Conservation (phyloP, 768 basidiomycete genomes). For the Russula earlei region DNA sequence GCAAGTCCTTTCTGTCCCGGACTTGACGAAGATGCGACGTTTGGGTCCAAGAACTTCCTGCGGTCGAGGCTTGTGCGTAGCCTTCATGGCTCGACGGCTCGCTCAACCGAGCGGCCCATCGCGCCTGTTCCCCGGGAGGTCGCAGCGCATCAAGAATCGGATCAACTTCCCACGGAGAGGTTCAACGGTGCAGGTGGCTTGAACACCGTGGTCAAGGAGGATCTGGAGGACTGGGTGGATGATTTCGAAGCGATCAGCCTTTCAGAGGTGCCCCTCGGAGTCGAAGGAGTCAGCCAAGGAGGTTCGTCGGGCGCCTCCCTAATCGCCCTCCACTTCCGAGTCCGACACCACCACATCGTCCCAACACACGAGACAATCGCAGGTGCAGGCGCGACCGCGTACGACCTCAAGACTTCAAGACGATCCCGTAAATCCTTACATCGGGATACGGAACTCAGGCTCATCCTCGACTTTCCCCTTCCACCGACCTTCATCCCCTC, state of each 20-base stretch:
- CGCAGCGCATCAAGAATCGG: constrained; percentile 26
- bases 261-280: constrained; percentile 37
- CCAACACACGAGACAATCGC: background rate
- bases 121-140: constrained; percentile 24
- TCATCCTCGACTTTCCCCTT: constrained; percentile 18
- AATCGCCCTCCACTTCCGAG: background rate
- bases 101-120: constrained; percentile 28
- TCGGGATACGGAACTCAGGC: constrained; percentile 11
- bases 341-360: no score
- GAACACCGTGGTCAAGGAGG: no score
- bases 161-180: no score
- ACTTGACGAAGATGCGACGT: constrained; percentile 52
- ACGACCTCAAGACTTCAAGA: constrained; percentile 17
- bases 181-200: no score
- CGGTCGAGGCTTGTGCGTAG: no score
- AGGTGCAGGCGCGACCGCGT: constrained; percentile 2
- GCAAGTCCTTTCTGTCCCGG: constrained; percentile 46
- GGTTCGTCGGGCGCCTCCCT: constrained; percentile 2
- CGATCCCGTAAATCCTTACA: constrained; percentile 12
- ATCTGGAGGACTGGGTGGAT: no score
- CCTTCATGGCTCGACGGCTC: constrained; percentile 50
- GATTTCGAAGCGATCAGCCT: constrained; percentile 42
- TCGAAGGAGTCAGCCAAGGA: background rate
- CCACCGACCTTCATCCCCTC: constrained; percentile 19
- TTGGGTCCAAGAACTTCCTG: constrained; percentile 38